phyloP scores from a whole-genome alignment of 1,284 basidiomycete genomes.

The Cystobasidiaceae sp. region DNA sequence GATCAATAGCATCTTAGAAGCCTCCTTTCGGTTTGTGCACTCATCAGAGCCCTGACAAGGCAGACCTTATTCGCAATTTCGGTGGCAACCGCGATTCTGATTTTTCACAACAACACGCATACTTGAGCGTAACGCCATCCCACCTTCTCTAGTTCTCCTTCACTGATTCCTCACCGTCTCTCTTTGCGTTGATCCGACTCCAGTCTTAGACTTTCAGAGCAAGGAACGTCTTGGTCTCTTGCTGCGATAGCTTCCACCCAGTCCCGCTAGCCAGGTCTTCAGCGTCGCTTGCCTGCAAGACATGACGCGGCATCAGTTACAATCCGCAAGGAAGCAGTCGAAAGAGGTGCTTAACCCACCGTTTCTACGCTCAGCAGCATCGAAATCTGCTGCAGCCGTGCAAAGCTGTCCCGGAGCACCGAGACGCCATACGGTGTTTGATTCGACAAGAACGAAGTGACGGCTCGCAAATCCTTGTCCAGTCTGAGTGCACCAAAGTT shows the following conservation, averaged over 20 bases:
- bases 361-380: conserved; percentile 84
- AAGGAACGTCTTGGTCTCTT: conserved; percentile 15
- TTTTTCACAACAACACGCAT: too few species aligned
- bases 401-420: conserved; percentile 76
- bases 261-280: conserved; percentile 17
- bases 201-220: conserved; percentile 13
- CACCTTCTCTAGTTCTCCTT: too few species aligned
- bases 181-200: too few species aligned
- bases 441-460: conserved; percentile 73
- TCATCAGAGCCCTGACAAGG: too few species aligned
- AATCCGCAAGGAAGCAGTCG: neutral
- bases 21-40: too few species aligned
- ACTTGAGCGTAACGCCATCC: too few species aligned
- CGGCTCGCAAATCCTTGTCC: conserved; percentile 82
- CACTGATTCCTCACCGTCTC: too few species aligned
- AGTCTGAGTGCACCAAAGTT: conserved; percentile 95
- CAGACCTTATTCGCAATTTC: too few species aligned
- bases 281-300: conserved; percentile 18
- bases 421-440: conserved; percentile 77
- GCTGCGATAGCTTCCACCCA: conserved; percentile 28
- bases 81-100: too few species aligned
- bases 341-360: conserved; percentile 52
- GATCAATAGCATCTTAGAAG: too few species aligned
- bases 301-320: neutral
- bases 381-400: conserved; percentile 85